Evolutionary conservation across 1,284 basidiomycete genomes (phyloP).

Genomic region (Fomitiporia mediterranea): DNA sequence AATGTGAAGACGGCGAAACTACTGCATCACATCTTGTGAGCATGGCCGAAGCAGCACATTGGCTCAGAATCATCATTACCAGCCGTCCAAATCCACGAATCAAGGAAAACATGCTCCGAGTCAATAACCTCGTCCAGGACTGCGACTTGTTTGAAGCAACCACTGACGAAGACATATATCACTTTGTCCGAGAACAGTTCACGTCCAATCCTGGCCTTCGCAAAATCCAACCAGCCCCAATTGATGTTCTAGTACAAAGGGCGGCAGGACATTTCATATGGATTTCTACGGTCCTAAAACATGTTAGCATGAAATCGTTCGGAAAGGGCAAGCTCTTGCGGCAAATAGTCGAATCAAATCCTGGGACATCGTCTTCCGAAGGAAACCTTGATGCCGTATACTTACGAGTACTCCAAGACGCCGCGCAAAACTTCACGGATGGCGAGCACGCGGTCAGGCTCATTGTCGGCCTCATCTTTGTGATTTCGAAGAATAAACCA

Average conservation of each 20-base stretch:
- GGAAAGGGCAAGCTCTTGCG: background rate
- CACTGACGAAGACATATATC: background rate
- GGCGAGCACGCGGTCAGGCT: background rate
- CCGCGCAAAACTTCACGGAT: background rate
- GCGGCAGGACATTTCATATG: slow-evolving; percentile 27
- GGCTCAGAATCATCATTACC: slow-evolving; percentile 8
- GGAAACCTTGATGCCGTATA: background rate
- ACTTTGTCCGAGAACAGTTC: background rate
- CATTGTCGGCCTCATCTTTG: background rate
- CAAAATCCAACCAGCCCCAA: background rate
- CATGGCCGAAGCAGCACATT: background rate
- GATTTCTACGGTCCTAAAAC: slow-evolving; percentile 27
- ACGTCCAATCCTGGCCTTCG: background rate
- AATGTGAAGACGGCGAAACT: background rate
- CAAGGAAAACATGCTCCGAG: background rate
- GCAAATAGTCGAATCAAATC: too few species aligned
- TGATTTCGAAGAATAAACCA: too few species aligned
- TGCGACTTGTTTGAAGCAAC: background rate
- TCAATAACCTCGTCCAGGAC: too few species aligned
- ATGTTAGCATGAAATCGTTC: slow-evolving; percentile 17
- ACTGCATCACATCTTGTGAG: background rate
- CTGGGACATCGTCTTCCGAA: background rate
- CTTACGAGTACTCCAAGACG: background rate
- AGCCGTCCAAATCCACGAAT: slow-evolving; percentile 3
- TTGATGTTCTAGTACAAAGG: background rate